Base-by-base conservation (phyloP, 2,329 filamentous ascomycete species). In the Colletotrichum cereale region DNA sequence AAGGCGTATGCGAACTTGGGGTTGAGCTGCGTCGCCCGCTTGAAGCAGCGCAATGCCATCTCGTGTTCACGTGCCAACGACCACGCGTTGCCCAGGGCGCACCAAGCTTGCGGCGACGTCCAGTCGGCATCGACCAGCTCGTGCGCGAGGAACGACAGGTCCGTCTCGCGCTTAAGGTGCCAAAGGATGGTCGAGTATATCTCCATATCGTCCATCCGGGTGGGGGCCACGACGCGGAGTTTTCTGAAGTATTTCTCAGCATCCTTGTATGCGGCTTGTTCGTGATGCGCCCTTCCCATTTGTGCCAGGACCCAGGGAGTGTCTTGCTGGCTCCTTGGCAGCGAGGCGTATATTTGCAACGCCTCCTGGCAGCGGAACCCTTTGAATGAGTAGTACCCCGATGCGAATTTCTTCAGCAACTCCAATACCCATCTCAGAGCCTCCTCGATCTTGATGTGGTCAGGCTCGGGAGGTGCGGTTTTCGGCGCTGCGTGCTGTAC, bases 131-230 rank as follows among this genome's bases (percentile, higher is more conserved):
- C 96, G 62, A 97, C 89, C 50, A 98, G 86, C 77, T 97, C 94
- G 78, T 98, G 96, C 0, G 96, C 94, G 36, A 99, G 86, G 81
- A 96, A 97, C 0, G 96, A 95, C 29, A 99, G 86, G 73, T 98
- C 94, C 0, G 95, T 93, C 78, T 98, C 96, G 74, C 93, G 92
- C 81, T 97, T 97, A 73, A 98, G 84, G 80, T 98, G 95, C 96
- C 97, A 99, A n/a, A 99, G 87, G n/a, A 97, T 92, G 0, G 96
- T 99, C 18, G 96, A 98, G 82, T 97, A 99, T 44, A 98, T 91
- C 79, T 99, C 96, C 95, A 98, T 98, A 78, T 98, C 95, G 78
- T 97, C 93, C 55, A 97, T 86, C 5, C 94, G 90, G 1, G 93
- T 93, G 1, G 96, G 96, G 16, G 93, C 91, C 75, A 96, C 86